A percentile compares a stretch with the other conserved stretches of the same genome.
phyloP scores from a whole-genome alignment of 225 moss, liverwort and hornwort species.

The Sphagnum contortum region DNA sequence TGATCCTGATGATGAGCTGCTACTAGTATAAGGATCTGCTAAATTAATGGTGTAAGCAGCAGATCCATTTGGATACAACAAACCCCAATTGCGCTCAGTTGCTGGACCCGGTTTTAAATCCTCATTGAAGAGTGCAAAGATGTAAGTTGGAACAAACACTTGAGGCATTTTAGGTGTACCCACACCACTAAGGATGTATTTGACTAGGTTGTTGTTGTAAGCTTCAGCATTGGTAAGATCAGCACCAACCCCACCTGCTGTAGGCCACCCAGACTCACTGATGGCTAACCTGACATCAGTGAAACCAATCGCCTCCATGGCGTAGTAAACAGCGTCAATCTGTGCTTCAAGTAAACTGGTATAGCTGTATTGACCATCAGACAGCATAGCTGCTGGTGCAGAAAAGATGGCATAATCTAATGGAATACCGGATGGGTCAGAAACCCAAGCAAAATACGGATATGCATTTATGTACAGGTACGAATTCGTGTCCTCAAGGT shows the following conservation, averaged over 20 bases:
- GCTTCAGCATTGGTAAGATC: slow-evolving; percentile 23
- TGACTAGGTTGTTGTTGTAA: slow-evolving; percentile 41
- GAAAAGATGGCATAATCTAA: slow-evolving; percentile 38
- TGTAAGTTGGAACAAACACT: slow-evolving; percentile 22
- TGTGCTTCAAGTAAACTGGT: slow-evolving; percentile 47
- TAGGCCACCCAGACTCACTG: slow-evolving; percentile 56
- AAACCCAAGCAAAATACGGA: slow-evolving; percentile 38
- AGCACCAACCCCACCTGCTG: slow-evolving; percentile 17
- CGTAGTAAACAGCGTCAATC: slow-evolving; percentile 40
- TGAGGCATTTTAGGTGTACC: slow-evolving; percentile 41
- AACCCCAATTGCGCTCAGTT: slow-evolving; percentile 37
- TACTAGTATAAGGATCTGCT: too few relatives aligned
- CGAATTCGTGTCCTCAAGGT: slow-evolving; percentile 17
- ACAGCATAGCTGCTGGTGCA: slow-evolving; percentile 4
- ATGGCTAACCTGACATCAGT: slow-evolving; percentile 15
- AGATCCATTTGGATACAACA: slow-evolving; percentile 15
- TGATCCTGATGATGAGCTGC: too few relatives aligned
- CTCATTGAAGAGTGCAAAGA: slow-evolving; percentile 58
- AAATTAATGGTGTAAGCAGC: slow-evolving; percentile 9
- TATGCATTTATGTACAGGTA: slow-evolving; percentile 49
- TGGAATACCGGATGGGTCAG: slow-evolving; percentile 5
- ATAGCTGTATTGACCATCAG: slow-evolving; percentile 14
- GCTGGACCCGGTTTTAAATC: slow-evolving; percentile 33
- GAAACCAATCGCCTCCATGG: slow-evolving; percentile 24
- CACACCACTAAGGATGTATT: slow-evolving; percentile 12